Percentiles rank a stretch among this genome's conserved stretches.
Evolutionary conservation across 495 filamentous ascomycete genomes (phyloP).

Genomic region (Penicillium pulvis): DNA sequence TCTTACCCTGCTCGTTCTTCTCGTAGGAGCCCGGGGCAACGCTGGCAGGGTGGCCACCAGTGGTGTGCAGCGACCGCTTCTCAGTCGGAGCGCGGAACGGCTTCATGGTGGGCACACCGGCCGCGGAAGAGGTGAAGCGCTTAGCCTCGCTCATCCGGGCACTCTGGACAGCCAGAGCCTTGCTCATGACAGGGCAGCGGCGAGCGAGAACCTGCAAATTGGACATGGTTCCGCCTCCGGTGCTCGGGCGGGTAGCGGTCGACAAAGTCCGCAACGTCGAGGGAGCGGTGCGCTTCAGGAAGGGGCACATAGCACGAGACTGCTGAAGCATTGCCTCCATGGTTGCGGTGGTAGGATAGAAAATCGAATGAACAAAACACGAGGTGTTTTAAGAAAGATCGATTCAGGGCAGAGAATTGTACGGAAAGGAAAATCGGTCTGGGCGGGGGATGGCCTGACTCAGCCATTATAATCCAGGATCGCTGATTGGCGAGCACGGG

Average conservation of each 20-base stretch:
- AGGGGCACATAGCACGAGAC: slow-evolving; percentile 93
- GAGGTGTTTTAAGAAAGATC: neutral
- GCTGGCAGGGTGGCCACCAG: slow-evolving; percentile 69
- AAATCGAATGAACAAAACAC: neutral
- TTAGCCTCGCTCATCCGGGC: slow-evolving; percentile 54
- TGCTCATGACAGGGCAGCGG: slow-evolving; percentile 98
- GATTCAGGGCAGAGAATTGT: slow-evolving; percentile 4
- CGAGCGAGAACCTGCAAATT: slow-evolving; percentile 93
- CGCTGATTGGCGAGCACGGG: slow-evolving; percentile 12
- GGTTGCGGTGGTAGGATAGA: slow-evolving; percentile 8
- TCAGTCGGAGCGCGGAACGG: slow-evolving; percentile 34
- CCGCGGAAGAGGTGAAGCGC: slow-evolving; percentile 46
- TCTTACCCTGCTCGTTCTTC: slow-evolving; percentile 61
- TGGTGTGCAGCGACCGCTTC: slow-evolving; percentile 81
- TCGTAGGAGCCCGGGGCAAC: slow-evolving; percentile 65
- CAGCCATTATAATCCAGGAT: slow-evolving; percentile 1
- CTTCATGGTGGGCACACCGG: slow-evolving; percentile 39
- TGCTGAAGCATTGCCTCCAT: slow-evolving; percentile 97
- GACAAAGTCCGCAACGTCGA: slow-evolving; percentile 86
- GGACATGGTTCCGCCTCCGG: slow-evolving; percentile 89
- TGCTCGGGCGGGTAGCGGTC: slow-evolving; percentile 68
- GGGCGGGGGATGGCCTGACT: slow-evolving; percentile 6
- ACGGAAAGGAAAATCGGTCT: slow-evolving; percentile 6
- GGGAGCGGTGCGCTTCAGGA: slow-evolving; percentile 91
- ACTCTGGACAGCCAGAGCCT: slow-evolving; percentile 89